phyloP scores from a whole-genome alignment of 129 eudicot genomes.

The Escallonia rubra region DNA sequence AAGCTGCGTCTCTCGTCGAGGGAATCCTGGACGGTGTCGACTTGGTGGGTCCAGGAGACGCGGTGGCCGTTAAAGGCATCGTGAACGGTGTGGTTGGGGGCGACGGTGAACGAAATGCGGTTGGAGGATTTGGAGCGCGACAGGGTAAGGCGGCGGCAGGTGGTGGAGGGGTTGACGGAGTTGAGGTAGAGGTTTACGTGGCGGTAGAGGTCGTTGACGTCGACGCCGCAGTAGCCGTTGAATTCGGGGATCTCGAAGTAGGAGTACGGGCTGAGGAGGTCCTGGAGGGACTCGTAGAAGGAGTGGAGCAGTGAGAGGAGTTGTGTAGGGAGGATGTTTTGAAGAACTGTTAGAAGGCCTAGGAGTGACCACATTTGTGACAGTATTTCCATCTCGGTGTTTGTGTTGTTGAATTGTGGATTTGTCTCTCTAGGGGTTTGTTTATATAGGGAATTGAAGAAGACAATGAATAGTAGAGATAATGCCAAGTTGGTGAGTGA shows the following conservation, averaged over 20 bases:
- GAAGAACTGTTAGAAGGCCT: conserved; percentile 41
- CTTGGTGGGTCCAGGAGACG: conserved; percentile 38
- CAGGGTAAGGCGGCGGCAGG: conserved; percentile 44
- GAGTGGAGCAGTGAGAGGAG: conserved; percentile 28
- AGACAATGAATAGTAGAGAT: not conserved
- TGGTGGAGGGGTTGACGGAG: conserved; percentile 34
- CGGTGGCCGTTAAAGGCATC: conserved; percentile 28
- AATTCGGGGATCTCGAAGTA: conserved; percentile 44
- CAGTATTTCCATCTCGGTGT: conserved; percentile 31
- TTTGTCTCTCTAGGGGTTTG: conserved; percentile 5
- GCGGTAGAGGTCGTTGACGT: conserved; percentile 45
- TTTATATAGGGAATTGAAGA: not conserved
- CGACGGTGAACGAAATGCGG: conserved; percentile 31
- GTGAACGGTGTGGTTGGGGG: conserved; percentile 35
- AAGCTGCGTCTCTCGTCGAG: conserved; percentile 38
- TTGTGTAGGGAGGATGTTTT: conserved; percentile 40
- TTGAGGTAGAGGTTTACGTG: conserved; percentile 35
- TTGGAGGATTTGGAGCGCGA: conserved; percentile 41
- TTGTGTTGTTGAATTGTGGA: conserved; percentile 1
- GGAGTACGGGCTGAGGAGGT: conserved; percentile 29
- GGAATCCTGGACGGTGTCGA: conserved; percentile 34
- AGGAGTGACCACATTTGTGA: conserved; percentile 43
- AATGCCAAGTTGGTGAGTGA: not conserved
- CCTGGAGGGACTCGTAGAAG: conserved; percentile 34
- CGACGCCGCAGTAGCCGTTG: conserved; percentile 37